phyloP scores from a whole-genome alignment of 2,329 filamentous ascomycete genomes.

The Arthrobotrys musiformis region DNA sequence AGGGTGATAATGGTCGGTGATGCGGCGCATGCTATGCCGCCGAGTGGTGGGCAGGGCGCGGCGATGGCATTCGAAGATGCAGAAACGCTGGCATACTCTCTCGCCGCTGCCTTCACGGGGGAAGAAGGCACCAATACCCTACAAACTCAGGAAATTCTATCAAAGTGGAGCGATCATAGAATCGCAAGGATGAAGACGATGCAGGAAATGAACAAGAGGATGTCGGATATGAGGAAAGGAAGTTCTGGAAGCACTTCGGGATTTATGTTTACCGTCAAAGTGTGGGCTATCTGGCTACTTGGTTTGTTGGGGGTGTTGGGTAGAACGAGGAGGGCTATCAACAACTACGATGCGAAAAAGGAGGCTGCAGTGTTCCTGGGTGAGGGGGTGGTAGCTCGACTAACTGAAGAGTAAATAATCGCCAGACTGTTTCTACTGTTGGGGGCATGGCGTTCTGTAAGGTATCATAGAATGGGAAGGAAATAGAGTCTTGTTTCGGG shows the following conservation, averaged over 20 bases:
- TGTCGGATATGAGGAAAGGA: constrained; percentile 43
- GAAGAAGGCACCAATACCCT: background rate
- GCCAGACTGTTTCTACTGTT: too few relatives aligned
- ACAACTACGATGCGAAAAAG: constrained; percentile 36
- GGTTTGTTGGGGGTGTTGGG: constrained; percentile 32
- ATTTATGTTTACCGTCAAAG: constrained; percentile 37
- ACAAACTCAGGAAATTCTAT: background rate
- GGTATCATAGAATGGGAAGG: too few relatives aligned
- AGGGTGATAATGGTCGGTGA: constrained; percentile 67
- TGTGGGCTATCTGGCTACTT: constrained; percentile 30
- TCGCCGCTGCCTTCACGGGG: background rate
- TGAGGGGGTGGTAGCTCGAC: background rate
- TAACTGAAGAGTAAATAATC: too few relatives aligned
- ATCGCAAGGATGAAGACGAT: constrained; percentile 26
- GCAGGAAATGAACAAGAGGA: constrained; percentile 30
- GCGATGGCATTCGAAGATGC: constrained; percentile 70
- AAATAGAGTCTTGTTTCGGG: too few relatives aligned
- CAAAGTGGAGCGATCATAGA: constrained; percentile 37
- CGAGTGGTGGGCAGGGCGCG: constrained; percentile 69
- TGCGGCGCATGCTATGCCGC: constrained; percentile 69
- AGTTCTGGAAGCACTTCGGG: constrained; percentile 12
- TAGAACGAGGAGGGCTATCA: constrained; percentile 25
- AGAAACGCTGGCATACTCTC: constrained; percentile 63
- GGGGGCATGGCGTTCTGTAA: too few relatives aligned
- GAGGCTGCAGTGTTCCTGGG: constrained; percentile 22